These are phyloP conservation scores for Mortierella sp. DNA, from an alignment of 371 early-diverging fungal genomes.

Conservation along the genomic window DNA sequence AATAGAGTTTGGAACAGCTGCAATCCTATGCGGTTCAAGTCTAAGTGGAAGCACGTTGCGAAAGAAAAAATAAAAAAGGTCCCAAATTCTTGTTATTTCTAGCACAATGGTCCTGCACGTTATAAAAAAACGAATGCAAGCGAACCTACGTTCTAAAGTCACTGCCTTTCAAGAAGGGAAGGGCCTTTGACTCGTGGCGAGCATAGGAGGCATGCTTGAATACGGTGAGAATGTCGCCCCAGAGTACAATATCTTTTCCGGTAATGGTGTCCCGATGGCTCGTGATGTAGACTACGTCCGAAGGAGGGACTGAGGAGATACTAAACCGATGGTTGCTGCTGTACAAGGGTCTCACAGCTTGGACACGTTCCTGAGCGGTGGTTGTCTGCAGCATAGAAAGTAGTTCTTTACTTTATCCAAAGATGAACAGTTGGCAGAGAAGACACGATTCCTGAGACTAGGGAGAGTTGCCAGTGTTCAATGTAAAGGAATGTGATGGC, in stretches of 20 bases:
- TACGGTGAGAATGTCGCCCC: not conserved
- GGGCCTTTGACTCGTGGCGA: conserved; percentile 3
- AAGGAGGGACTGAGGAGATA: not conserved
- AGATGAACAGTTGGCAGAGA: no score
- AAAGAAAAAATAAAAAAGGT: not conserved
- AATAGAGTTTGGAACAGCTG: not conserved
- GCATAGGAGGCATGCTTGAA: conserved; percentile 8
- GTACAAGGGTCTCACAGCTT: not conserved
- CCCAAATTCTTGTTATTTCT: not conserved
- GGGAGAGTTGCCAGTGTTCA: no score
- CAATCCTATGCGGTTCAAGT: not conserved
- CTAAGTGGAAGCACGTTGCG: not conserved
- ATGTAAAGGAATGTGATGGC: no score
- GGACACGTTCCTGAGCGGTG: not conserved
- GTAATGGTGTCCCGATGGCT: not conserved
- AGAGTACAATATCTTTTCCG: not conserved
- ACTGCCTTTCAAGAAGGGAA: not conserved
- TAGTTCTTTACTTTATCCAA: no score
- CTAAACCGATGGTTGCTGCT: not conserved
- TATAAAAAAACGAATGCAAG: not conserved
- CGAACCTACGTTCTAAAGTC: not conserved
- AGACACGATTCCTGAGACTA: no score
- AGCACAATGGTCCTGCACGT: not conserved
- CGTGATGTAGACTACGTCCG: not conserved
- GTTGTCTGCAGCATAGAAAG: not conserved